Base-by-base conservation (phyloP, 1,284 basidiomycete genomes). In the Butyriboletus regius region DNA sequence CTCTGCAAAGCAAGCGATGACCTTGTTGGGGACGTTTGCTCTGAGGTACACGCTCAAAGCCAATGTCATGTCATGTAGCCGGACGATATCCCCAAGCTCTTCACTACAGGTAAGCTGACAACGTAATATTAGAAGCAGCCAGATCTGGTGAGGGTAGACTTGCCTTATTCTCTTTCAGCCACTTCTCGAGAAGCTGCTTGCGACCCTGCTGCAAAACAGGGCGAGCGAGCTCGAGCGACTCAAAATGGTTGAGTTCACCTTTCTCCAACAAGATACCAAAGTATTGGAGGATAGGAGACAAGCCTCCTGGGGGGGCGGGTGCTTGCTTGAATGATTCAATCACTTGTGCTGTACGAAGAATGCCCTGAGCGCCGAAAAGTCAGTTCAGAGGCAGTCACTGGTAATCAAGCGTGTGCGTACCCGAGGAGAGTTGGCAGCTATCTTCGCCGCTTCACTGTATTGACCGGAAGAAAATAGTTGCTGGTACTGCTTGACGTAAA, bases 81-180 rank as follows among this genome's bases (percentile, higher is more conserved):
- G 87, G 49, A 98, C 96, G 57, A 98, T 90, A 69, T 99, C 96
- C 53, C 96, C 96, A 17, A 99, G 85, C 71, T 99, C 95, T 72
- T 98, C 96, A 63, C 88, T 92, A 75, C 96, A 98, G 55, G 96
- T 95, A 57, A 99, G 85, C 89, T 91, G 57, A 40, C 8, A 37
- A 24, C 55, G 41, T 43, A 31, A 51, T 24, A 39, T 67, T 48
- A 67, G 46, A 22, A 39, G 9, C 26, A 34, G 9, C 20, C 40
- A 33, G 15, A 24, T 29, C 36, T 45, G 7, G 2, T 39, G 18
- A 42, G 6, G 4, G n/a, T 40, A 44, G 13, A 52, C 66, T 31
- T 55, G 83, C 89, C 82, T 98, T 99, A 76, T 97, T 97, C 78
- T 98, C 96, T 74, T 99, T 99, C 58, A 98, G 75, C 96, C 96